phyloP scores from a whole-genome alignment of 345 rosid genomes.

The Erysimum cheiranthoides region DNA sequence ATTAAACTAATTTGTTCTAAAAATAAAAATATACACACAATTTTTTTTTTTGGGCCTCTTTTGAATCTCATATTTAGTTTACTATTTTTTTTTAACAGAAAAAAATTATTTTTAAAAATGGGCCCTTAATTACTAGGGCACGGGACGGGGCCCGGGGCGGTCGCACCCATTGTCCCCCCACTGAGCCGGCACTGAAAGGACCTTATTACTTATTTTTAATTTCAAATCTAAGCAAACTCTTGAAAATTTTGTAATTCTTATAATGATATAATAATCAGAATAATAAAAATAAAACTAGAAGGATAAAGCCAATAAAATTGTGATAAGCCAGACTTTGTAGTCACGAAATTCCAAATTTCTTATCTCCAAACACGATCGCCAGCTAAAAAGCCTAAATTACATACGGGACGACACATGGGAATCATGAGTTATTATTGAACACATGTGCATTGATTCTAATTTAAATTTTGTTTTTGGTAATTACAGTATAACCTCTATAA shows the following conservation, averaged over 20 bases:
- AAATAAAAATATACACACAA: too few relatives aligned
- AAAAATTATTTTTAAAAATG: too few relatives aligned
- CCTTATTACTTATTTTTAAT: too few relatives aligned
- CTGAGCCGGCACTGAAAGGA: too few relatives aligned
- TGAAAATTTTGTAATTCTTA: neutral
- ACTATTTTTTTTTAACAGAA: too few relatives aligned
- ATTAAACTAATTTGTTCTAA: too few relatives aligned
- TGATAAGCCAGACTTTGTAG: constrained; percentile 26
- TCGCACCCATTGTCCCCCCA: too few relatives aligned
- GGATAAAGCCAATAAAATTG: neutral
- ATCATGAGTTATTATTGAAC: constrained; percentile 13
- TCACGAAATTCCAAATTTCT: constrained; percentile 23
- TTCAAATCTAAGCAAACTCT: neutral
- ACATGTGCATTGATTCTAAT: constrained; percentile 28
- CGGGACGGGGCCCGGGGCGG: too few relatives aligned
- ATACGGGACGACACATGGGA: neutral
- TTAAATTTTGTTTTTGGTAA: neutral
- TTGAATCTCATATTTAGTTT: too few relatives aligned
- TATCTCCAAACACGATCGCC: neutral
- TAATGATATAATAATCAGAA: neutral
- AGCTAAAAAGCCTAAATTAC: constrained; percentile 11
- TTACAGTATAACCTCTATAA: too few relatives aligned
- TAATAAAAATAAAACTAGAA: neutral
- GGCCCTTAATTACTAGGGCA: too few relatives aligned
- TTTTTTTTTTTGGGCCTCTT: too few relatives aligned